Evolutionary conservation across 352 stramenopile species (phyloP), one percentile per base, ranked within the genome.

Genomic region (Phytophthora pluvialis): DNA sequence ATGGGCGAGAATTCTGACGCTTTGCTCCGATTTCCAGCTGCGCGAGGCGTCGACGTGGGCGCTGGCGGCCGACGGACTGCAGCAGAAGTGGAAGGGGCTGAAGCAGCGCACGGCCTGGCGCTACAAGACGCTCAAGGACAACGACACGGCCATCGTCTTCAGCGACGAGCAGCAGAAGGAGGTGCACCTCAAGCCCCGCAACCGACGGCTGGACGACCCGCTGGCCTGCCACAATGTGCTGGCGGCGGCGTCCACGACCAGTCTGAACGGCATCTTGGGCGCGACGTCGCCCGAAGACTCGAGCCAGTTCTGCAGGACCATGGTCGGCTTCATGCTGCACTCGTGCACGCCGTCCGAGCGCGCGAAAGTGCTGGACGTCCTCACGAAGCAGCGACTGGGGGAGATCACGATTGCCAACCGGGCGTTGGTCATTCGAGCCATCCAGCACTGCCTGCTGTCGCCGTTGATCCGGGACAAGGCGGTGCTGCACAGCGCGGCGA

Each of bases 271-370:
- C 10, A 93, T 95, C 26, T 70, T 95, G 10, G 77, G 80, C 1
- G 87, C 87, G 5, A 95, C 80, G 5, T 93, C 87, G 9, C 87
- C 87, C 1, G 76, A 92, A 46, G 61, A 85, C 49, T 91, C 85
- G 44, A 89, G 77, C 48, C 69, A 91, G 60, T 93, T 89, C 43
- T 87, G 81, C 66, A 86, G 76, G 53, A 94, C 82, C 15, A 94
- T 95, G 87, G 90, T 86, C 7, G 81, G 83, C 49, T 95, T 95
- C 60, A 93, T 95, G 85, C 73, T 95, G 46, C 81, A 92, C 35
- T 81, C 83, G 31, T 89, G 81, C 31, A 62, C 77, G 8, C 80
- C 85, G 18, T 60, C 63, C 21, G 84, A 90, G 54, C 83, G 87
- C 26, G 67, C 77, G 10, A 86, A 81, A 44, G 80, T 95, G 35